These are phyloP conservation scores for Penicillium sumatraense DNA, from an alignment of 2,329 filamentous ascomycete species.

Conservation along the genomic window DNA sequence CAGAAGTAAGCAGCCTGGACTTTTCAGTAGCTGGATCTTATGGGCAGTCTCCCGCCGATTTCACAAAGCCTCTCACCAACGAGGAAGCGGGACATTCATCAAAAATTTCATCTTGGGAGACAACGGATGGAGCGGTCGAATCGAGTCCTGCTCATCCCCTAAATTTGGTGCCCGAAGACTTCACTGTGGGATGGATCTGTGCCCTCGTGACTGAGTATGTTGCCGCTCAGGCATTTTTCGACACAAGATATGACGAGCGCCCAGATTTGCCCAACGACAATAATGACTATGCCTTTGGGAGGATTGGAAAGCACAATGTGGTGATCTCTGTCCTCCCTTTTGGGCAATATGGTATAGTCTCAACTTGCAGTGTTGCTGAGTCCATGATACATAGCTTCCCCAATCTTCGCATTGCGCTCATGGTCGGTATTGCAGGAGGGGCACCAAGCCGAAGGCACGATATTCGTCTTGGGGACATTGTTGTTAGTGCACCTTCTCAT, in stretches of 20 bases:
- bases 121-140: too few relatives aligned
- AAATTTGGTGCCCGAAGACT: too few relatives aligned
- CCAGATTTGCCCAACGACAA: constrained; percentile 23
- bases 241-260: constrained; percentile 41
- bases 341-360: constrained; percentile 33
- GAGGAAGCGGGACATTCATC: too few relatives aligned
- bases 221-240: constrained; percentile 46
- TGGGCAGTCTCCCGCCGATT: too few relatives aligned
- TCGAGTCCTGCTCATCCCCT: too few relatives aligned
- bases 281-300: constrained; percentile 36
- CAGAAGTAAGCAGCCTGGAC: too few relatives aligned
- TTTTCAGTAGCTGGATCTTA: too few relatives aligned
- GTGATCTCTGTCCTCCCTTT: constrained; percentile 35
- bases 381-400: constrained; percentile 38
- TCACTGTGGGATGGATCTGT: constrained; percentile 53
- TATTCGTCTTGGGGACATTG: constrained; percentile 27
- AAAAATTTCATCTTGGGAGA: constrained; percentile 10
- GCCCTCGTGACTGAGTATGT: constrained; percentile 43
- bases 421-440: constrained; percentile 51
- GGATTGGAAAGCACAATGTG: constrained; percentile 31
- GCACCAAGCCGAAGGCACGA: constrained; percentile 28
- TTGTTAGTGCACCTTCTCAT: too few relatives aligned
- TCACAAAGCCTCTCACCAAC: too few relatives aligned
- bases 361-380: constrained; percentile 38
- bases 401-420: constrained; percentile 41